Base-by-base conservation (phyloP, 2,329 filamentous ascomycete genomes). In the Colletotrichum tropicicola region DNA sequence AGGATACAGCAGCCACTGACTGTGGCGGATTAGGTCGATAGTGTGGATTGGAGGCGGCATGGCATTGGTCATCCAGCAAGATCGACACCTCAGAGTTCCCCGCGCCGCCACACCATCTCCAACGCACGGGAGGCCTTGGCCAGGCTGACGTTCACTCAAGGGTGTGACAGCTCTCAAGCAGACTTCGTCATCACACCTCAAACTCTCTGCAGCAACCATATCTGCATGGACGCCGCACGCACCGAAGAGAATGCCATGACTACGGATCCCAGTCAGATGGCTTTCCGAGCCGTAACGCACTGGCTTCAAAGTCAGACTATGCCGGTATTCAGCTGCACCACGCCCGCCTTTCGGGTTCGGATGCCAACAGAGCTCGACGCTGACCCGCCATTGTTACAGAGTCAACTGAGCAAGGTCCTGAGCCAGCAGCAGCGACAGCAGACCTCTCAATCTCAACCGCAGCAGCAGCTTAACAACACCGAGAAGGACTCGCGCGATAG, bases 251-350 rank as follows among this genome's bases (percentile, higher is more conserved):
- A 65, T 65, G 62, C 58, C 62, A 65, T 65, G 62, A 65, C 62
- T 56, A 62, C 62, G 62, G 62, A 65, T 62, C 62, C 57, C 62
- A 65, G 62, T 65, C 62, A 65, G 45, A 65, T 65, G 62, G 62
- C 62, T 62, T 65, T 65, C 62, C 49, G 62, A 62, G 62, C 62
- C 62, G 62, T 65, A 44, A 65, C 62, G 62, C 62, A 65, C 37
- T 65, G 62, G 62, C 62, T 65, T 53, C 62, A 65, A 41, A 62
- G 62, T 59, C 62, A 65, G 62, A 65, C 57, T 51, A 48, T 65
- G 57, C 62, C 62, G 62, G 62, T 65, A 65, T 65, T 62, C 62
- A 62, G 45, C 62, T 65, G 62, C 62, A 65, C 62, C 47, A 65
- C 62, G 47, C 62, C 62, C 49, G 49, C 57, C 37, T 62, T 65